phyloP scores from a whole-genome alignment of 371 early-diverging fungal genomes.

The Mycotypha africana region DNA sequence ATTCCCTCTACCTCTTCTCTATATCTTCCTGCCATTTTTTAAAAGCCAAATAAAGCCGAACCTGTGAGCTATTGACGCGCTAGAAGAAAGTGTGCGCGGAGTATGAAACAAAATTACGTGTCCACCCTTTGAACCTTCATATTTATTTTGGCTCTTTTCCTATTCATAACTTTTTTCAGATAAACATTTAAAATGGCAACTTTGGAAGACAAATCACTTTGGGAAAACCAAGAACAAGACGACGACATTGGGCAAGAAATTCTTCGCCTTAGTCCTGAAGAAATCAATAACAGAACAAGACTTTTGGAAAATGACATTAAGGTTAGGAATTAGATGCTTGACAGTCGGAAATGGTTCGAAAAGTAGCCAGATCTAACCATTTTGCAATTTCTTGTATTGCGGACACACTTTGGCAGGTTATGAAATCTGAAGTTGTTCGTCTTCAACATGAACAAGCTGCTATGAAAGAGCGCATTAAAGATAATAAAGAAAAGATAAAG shows the following conservation, averaged over 20 bases:
- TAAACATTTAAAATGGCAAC: slow-evolving; percentile 56
- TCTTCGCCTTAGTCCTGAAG: slow-evolving; percentile 81
- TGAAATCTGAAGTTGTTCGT: slow-evolving; percentile 87
- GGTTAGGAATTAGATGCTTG: slow-evolving; percentile 45
- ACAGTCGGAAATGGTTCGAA: no score
- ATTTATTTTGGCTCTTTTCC: no score
- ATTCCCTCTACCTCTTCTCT: no score
- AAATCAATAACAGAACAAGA: slow-evolving; percentile 87
- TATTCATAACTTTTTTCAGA: not conserved
- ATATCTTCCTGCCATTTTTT: no score
- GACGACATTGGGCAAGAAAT: slow-evolving; percentile 90
- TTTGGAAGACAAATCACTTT: slow-evolving; percentile 64
- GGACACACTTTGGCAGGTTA: no score
- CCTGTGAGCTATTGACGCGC: no score
- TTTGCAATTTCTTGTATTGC: no score
- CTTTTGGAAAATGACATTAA: slow-evolving; percentile 96
- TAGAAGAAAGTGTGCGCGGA: no score
- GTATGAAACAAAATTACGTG: no score
- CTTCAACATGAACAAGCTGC: slow-evolving; percentile 85
- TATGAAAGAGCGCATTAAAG: slow-evolving; percentile 94
- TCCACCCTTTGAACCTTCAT: no score
- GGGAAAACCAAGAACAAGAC: slow-evolving; percentile 50
- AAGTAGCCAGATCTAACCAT: not conserved
- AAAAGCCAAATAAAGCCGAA: no score
- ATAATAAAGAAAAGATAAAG: slow-evolving; percentile 99